Conservation (phyloP, 345 rosid species). For the Hibiscus mutabilis region DNA sequence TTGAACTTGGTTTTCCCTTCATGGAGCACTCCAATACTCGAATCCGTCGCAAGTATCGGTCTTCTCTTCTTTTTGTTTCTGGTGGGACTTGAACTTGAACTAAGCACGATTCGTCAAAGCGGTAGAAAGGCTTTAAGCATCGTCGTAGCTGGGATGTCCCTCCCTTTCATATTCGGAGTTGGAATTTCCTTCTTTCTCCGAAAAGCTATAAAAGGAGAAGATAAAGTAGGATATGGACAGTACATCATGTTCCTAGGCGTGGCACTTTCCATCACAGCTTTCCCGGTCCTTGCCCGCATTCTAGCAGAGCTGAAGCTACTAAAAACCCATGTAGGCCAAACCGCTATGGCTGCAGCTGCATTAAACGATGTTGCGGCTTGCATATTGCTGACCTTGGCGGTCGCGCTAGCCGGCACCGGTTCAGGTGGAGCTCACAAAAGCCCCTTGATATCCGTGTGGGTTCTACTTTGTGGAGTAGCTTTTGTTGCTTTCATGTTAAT, state of each 20-base stretch:
- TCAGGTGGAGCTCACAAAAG: conserved; percentile 1
- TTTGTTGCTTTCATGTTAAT: conserved; percentile 36
- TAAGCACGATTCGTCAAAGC: conserved; percentile 30
- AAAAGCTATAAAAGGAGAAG: conserved; percentile 25
- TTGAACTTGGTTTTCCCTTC: conserved; percentile 40
- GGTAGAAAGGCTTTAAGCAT: conserved; percentile 37
- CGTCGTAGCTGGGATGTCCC: conserved; percentile 49
- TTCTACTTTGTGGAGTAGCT: conserved; percentile 36
- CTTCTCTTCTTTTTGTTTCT: conserved; percentile 57
- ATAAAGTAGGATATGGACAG: conserved; percentile 35
- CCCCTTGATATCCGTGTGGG: conserved; percentile 41
- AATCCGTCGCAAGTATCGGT: conserved; percentile 51
- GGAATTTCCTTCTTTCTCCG: conserved; percentile 39
- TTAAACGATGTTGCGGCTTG: conserved; percentile 47
- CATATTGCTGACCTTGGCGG: conserved; percentile 41
- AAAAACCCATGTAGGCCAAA: conserved; percentile 42
- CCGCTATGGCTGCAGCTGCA: conserved; percentile 49
- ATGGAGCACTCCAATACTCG: conserved; percentile 44
- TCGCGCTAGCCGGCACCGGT: conserved; percentile 38
- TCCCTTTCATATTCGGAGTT: conserved; percentile 44
- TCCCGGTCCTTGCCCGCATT: conserved; percentile 49
- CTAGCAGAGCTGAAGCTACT: conserved; percentile 47
- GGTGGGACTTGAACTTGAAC: conserved; percentile 60
- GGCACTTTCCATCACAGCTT: conserved; percentile 46
- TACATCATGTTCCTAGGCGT: conserved; percentile 41